Evolutionary conservation across 2,329 filamentous ascomycete species (phyloP).

Genomic region (Didymella pinodella): DNA sequence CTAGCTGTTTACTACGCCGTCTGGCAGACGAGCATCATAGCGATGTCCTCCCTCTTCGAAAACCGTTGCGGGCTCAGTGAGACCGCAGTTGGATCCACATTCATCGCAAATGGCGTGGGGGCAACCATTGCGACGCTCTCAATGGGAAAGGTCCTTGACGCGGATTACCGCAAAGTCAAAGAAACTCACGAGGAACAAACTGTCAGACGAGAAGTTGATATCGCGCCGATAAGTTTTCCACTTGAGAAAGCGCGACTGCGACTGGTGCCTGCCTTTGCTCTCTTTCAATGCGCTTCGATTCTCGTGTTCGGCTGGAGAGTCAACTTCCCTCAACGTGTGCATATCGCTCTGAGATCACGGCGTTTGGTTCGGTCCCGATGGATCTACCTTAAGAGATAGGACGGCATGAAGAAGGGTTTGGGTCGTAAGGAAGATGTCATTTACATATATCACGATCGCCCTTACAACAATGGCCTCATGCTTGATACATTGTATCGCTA

Average conservation of each 20-base stretch:
- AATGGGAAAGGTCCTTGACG: background rate
- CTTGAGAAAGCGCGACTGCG: background rate
- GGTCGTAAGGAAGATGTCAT: too few species aligned
- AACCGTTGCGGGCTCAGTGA: background rate
- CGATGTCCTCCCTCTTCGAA: background rate
- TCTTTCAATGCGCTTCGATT: background rate
- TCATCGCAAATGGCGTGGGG: background rate
- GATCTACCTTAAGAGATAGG: too few species aligned
- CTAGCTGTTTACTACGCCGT: background rate
- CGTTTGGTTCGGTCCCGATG: too few species aligned
- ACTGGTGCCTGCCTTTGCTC: background rate
- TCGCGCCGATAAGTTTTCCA: too few species aligned
- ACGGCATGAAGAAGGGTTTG: too few species aligned
- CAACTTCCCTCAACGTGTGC: background rate
- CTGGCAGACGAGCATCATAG: background rate
- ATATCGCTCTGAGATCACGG: background rate
- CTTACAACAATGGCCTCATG: too few species aligned
- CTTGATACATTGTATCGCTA: too few species aligned
- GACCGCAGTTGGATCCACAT: background rate
- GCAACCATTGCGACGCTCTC: background rate
- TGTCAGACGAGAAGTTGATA: too few species aligned
- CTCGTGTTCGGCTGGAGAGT: background rate
- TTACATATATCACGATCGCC: too few species aligned
- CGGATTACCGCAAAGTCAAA: background rate
- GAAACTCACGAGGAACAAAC: too few species aligned